Conservation (phyloP, 2,329 filamentous ascomycete genomes). For the Grosmannia penicillata region DNA sequence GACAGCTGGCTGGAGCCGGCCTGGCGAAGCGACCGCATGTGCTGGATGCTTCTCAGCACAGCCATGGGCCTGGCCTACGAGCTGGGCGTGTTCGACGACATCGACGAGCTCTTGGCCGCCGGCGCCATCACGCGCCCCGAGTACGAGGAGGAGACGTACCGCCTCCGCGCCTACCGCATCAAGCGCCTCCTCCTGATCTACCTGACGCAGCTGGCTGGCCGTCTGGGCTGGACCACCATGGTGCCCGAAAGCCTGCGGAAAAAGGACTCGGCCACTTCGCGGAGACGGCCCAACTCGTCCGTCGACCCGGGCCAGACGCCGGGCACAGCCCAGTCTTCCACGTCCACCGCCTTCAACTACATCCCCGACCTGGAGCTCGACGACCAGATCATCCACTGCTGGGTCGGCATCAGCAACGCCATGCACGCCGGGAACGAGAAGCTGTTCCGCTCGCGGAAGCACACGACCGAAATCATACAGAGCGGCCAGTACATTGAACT, state of each 20-base stretch:
- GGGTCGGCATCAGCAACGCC: conserved; percentile 82
- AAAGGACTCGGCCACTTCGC: conserved; percentile 39
- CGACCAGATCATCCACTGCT: conserved; percentile 67
- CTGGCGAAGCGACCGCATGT: conserved; percentile 90
- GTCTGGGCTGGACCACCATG: conserved; percentile 88
- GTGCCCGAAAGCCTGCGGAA: conserved; percentile 54
- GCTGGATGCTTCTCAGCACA: conserved; percentile 92
- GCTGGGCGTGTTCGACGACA: conserved; percentile 86
- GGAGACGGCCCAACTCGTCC: conserved; percentile 29
- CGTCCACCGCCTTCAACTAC: conserved; percentile 47
- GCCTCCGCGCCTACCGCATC: conserved; percentile 65
- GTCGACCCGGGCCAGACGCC: conserved; percentile 41
- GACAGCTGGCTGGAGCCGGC: conserved; percentile 95
- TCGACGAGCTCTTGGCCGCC: conserved; percentile 53
- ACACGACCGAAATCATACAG: conserved; percentile 79
- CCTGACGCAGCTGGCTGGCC: conserved; percentile 81
- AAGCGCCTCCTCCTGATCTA: conserved; percentile 82
- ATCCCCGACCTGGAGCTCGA: conserved; percentile 52
- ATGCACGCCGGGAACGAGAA: conserved; percentile 86
- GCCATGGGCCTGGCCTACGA: conserved; percentile 85
- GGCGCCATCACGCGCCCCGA: conserved; percentile 45
- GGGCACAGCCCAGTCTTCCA: conserved; percentile 39
- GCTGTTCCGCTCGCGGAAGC: conserved; percentile 73
- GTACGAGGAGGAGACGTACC: conserved; percentile 62
- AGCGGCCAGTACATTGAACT: conserved; percentile 70